Percentiles rank a stretch among this genome's conserved stretches.
phyloP scores from a whole-genome alignment of 2,329 filamentous ascomycete genomes.

The Xylaria sp. region DNA sequence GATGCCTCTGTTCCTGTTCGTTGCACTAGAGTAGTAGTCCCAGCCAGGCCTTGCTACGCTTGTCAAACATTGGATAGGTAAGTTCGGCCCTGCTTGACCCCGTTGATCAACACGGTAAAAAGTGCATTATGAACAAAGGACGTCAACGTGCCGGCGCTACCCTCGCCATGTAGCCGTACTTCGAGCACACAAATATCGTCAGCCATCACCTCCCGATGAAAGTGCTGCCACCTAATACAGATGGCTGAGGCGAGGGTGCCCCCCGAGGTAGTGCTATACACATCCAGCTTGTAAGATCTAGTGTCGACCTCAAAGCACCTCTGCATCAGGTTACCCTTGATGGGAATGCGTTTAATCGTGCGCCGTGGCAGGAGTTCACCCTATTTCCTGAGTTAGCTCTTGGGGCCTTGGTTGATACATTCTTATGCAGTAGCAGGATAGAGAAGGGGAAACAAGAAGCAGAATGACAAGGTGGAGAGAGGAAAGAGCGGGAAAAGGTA shows the following conservation, averaged over 20 bases:
- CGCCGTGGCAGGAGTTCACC: conserved; percentile 3
- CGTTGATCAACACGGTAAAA: not conserved
- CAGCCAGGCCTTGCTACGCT: not conserved
- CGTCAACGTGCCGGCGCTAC: not conserved
- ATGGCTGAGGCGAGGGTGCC: not conserved
- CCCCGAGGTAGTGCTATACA: not conserved
- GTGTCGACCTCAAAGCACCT: not conserved
- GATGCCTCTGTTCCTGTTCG: not conserved
- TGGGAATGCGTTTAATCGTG: conserved; percentile 4
- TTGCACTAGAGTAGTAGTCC: not conserved
- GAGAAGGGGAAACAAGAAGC: not conserved
- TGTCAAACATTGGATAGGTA: not conserved
- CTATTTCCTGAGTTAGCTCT: not conserved
- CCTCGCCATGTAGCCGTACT: not conserved
- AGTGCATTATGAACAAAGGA: not conserved
- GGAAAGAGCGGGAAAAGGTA: not conserved
- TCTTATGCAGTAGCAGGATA: not conserved
- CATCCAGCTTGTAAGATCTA: not conserved
- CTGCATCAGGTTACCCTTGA: conserved; percentile 1
- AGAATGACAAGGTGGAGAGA: not conserved
- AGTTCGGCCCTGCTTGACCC: not conserved
- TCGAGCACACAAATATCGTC: conserved; percentile 4
- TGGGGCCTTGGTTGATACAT: conserved; percentile 4
- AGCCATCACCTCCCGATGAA: not conserved
- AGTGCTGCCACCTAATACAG: conserved; percentile 2